These are phyloP conservation scores for Lyophyllum atratum DNA, from an alignment of 768 basidiomycete species.

Conservation along the genomic window DNA sequence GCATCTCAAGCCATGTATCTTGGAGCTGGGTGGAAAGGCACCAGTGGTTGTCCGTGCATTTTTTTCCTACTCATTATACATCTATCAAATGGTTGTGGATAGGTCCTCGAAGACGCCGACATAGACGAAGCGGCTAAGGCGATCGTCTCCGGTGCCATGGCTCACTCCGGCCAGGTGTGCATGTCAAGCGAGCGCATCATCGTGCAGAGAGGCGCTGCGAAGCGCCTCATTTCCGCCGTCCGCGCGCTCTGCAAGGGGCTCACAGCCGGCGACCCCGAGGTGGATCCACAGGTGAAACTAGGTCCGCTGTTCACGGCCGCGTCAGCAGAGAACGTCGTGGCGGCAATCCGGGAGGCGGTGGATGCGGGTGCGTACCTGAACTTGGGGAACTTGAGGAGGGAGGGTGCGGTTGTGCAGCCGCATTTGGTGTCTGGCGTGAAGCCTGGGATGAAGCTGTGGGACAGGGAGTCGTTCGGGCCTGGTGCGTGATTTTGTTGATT, in stretches of 20 bases:
- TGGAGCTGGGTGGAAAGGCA: conserved; percentile 59
- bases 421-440: conserved; percentile 51
- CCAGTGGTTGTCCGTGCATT: conserved; percentile 46
- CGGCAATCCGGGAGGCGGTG: conserved; percentile 45
- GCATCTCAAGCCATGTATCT: conserved; percentile 52
- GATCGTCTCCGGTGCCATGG: conserved; percentile 44
- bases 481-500: conserved; percentile 28
- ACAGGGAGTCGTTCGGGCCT: conserved; percentile 64
- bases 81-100: not conserved
- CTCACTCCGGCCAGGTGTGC: conserved; percentile 57
- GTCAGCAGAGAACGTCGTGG: conserved; percentile 47
- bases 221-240: conserved; percentile 36
- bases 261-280: conserved; percentile 39
- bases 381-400: conserved; percentile 40
- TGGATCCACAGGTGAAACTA: conserved; percentile 29
- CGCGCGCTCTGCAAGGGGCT: conserved; percentile 30
- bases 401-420: conserved; percentile 49
- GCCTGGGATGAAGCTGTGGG: conserved; percentile 54
- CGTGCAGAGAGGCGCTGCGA: conserved; percentile 42
- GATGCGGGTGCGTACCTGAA: conserved; percentile 46
- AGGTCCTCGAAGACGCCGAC: conserved; percentile 58
- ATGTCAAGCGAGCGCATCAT: conserved; percentile 64
- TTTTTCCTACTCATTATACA: not conserved
- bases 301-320: conserved; percentile 44
- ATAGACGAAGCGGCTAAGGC: conserved; percentile 52